phyloP scores from a whole-genome alignment of 441 rosid genomes.

The Populus hybrid region DNA sequence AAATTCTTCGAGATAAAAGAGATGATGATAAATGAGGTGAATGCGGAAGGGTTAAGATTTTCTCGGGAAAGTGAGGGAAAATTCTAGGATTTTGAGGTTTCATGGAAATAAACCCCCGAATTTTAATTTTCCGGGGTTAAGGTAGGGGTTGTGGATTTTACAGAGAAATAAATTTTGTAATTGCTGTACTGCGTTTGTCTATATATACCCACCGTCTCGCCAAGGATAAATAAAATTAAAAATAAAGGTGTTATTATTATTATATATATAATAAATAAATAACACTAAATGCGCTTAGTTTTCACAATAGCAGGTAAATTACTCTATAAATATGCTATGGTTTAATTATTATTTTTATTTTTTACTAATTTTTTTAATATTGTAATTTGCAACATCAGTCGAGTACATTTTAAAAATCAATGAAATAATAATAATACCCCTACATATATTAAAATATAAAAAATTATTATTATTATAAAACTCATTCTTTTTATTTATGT shows the following conservation, averaged over 20 bases:
- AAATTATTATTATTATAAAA: too few relatives aligned
- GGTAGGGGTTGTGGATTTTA: neutral
- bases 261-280: too few relatives aligned
- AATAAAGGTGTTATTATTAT: neutral
- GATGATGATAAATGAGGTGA: neutral
- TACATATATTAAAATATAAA: too few relatives aligned
- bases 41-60: neutral
- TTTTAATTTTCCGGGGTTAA: neutral
- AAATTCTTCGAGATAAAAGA: neutral
- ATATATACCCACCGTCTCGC: neutral
- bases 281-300: too few relatives aligned
- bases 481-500: too few relatives aligned
- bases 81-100: constrained; percentile 1
- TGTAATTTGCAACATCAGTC: too few relatives aligned
- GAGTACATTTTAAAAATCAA: too few relatives aligned
- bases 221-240: neutral
- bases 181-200: neutral
- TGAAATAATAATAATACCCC: too few relatives aligned
- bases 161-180: neutral
- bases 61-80: neutral
- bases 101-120: constrained; percentile 13
- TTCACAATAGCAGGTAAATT: too few relatives aligned
- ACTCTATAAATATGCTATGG: too few relatives aligned
- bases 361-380: too few relatives aligned
- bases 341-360: too few relatives aligned